phyloP scores from a whole-genome alignment of 2,329 filamentous ascomycete genomes.

The Colletotrichum salicis region DNA sequence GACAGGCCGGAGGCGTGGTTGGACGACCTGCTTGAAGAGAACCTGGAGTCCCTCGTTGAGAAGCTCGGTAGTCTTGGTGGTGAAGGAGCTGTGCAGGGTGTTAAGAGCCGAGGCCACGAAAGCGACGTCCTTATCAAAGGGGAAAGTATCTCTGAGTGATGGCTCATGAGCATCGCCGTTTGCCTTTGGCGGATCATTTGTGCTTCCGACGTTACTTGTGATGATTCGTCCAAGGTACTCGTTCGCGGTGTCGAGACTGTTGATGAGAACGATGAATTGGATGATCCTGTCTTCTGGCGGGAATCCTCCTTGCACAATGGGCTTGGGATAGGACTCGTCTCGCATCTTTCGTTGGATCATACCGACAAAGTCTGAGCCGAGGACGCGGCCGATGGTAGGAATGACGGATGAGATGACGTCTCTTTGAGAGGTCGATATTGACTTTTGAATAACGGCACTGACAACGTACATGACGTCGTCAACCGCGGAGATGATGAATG shows the following conservation, averaged over 20 bases:
- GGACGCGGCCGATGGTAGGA: constrained; percentile 80
- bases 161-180: constrained; percentile 51
- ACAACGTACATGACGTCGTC: constrained; percentile 99
- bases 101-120: constrained; percentile 76
- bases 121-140: constrained; percentile 79
- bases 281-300: constrained; percentile 91
- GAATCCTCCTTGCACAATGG: constrained; percentile 79
- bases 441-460: constrained; percentile 88
- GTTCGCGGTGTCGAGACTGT: constrained; percentile 91
- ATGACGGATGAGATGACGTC: constrained; percentile 81
- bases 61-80: constrained; percentile 82
- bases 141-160: constrained; percentile 74
- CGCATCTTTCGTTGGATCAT: constrained; percentile 99
- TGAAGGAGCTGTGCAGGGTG: constrained; percentile 77
- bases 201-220: constrained; percentile 67
- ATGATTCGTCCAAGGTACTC: constrained; percentile 93
- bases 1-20: constrained; percentile 84
- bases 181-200: constrained; percentile 46
- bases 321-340: constrained; percentile 90
- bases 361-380: constrained; percentile 90
- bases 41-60: constrained; percentile 86
- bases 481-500: constrained; percentile 93
- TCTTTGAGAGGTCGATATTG: constrained; percentile 85
- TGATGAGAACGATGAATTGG: constrained; percentile 90
- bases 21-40: constrained; percentile 87